These are phyloP conservation scores for Leccinum olivaceopallidum DNA, from an alignment of 768 basidiomycete genomes.

Conservation along the genomic window DNA sequence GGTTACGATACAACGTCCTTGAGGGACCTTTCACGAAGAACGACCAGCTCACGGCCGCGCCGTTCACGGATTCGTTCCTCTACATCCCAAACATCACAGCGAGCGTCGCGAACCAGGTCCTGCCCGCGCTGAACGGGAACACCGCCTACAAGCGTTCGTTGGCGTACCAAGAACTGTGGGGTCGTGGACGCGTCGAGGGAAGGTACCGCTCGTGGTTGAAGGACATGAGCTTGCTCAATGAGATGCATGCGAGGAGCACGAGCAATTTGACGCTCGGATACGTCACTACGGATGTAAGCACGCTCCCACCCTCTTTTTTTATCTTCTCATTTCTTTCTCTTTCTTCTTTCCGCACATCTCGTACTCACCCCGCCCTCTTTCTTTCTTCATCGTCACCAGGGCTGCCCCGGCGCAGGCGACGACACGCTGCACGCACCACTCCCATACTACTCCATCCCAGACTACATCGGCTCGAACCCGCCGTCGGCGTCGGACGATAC, in stretches of 20 bases:
- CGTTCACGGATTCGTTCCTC: constrained; percentile 65
- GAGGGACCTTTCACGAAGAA: constrained; percentile 75
- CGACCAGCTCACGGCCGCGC: constrained; percentile 75
- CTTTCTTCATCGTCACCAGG: constrained; percentile 35
- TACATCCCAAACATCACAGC: constrained; percentile 59
- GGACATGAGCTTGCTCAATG: background rate
- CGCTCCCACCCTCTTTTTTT: background rate
- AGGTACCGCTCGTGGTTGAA: background rate
- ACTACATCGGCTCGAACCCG: constrained; percentile 57
- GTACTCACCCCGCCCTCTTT: background rate
- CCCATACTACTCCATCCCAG: constrained; percentile 52
- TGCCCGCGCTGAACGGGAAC: constrained; percentile 52
- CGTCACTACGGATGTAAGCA: background rate
- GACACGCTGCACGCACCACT: constrained; percentile 66
- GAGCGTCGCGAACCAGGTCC: constrained; percentile 50
- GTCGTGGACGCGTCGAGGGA: background rate
- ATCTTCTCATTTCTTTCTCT: background rate
- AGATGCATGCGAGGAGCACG: constrained; percentile 31
- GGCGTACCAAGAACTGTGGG: background rate
- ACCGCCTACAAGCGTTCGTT: constrained; percentile 6
- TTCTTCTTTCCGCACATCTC: background rate
- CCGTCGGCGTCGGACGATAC: constrained; percentile 51
- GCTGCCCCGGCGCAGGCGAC: constrained; percentile 75
- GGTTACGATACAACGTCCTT: constrained; percentile 66
- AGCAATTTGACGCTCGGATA: constrained; percentile 33